Conservation (phyloP, 2,329 filamentous ascomycete genomes). For the Tetracladium maxilliforme region DNA sequence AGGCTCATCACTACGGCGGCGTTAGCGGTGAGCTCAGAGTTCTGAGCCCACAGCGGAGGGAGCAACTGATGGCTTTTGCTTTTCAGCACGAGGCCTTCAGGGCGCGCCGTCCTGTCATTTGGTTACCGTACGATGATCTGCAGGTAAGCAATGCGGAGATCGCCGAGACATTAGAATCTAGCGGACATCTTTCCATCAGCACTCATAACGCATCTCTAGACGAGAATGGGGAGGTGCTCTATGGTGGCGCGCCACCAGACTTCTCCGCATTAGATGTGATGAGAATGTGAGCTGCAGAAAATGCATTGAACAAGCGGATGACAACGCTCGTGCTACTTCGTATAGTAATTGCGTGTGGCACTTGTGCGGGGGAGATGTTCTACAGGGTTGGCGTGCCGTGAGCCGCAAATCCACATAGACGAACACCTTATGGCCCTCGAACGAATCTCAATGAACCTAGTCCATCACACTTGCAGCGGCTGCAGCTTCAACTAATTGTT, state of each 20-base stretch:
- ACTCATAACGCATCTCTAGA: slow-evolving; percentile 86
- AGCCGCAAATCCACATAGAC: no score
- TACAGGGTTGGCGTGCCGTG: no score
- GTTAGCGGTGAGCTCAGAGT: slow-evolving; percentile 92
- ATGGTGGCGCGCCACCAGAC: slow-evolving; percentile 73
- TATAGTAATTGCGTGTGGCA: no score
- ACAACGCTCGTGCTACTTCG: no score
- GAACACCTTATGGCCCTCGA: no score
- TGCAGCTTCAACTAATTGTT: no score
- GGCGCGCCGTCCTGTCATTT: slow-evolving; percentile 73
- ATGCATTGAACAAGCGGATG: no score
- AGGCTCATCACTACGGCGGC: slow-evolving; percentile 75
- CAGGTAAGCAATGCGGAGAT: slow-evolving; percentile 91
- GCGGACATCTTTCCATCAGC: slow-evolving; percentile 65
- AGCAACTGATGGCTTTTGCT: slow-evolving; percentile 69
- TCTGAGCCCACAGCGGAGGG: slow-evolving; percentile 76
- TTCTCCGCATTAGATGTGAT: slow-evolving; percentile 83
- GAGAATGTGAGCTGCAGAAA: no score
- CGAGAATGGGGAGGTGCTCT: slow-evolving; percentile 68
- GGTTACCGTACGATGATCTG: slow-evolving; percentile 84
- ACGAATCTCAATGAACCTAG: no score
- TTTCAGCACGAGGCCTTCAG: slow-evolving; percentile 85
- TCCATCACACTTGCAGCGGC: no score
- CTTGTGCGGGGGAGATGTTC: no score
- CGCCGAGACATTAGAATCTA: slow-evolving; percentile 51